Base-by-base conservation (phyloP, 2,329 filamentous ascomycete genomes). In the Hyphodiscus sp. region DNA sequence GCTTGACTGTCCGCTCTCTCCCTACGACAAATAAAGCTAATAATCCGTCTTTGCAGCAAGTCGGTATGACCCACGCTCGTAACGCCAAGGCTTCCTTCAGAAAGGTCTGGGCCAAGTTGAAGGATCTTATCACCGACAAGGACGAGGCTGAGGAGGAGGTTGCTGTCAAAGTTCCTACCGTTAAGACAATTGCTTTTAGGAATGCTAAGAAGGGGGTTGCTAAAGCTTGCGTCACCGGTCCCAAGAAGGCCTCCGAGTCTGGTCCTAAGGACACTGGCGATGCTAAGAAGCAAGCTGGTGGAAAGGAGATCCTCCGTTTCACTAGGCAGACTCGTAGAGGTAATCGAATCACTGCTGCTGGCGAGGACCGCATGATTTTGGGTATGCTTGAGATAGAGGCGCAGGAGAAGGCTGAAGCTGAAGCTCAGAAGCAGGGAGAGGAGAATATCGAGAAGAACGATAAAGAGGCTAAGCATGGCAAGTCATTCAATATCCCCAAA, bases 21-120 rank as follows among this genome's bases (percentile, higher is more conserved):
- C 49, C 3, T n/a, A 15, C 8, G 2, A 2, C 2, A 18, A 26
- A 43, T 45, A 16, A 45, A 64, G 62, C 61, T 77, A 70, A 66
- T 63, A 70, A 16, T n/a, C 58, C 63, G 1, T 68, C 76, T 42
- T 74, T 73, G 4, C 9, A 43, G 1, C 59, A 64, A 13, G 57
- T 72, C 15, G 66, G 65, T 2, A 67, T 75, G 50, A 73, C 74
- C 54, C 69, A 73, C 47, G 69, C 65, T 49, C 73, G 71, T 47
- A 73, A 71, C 53, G 72, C 72, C 54, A 50, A 53, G 1, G 1
- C 50, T 2, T 33, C 56, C 10, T 55, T 55, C 30, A 64, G 63
- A 44, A 59, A 57, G 2, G 18, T 64, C 1, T 60, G 57, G n/a
- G 54, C 59, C 1, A 64, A 61, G 54, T 42, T 65, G 2, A 58